Percentiles rank a stretch among this genome's conserved stretches.
phyloP scores from a whole-genome alignment of 2,329 filamentous ascomycete genomes.

The Diaporthe sp. region DNA sequence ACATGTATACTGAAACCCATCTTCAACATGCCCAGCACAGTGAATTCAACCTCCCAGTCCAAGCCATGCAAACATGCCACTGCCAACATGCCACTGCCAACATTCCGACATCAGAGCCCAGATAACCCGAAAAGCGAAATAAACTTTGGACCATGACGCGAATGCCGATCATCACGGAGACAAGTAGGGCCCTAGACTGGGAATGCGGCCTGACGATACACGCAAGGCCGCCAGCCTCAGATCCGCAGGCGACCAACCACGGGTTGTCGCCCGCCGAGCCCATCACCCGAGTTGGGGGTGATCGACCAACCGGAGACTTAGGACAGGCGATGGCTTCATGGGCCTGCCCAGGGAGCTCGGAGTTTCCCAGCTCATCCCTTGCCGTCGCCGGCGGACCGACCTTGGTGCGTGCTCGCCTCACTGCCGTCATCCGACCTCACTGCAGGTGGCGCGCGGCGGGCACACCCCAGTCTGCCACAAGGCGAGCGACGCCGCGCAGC shows the following conservation, averaged over 20 bases:
- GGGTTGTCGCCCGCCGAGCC: background rate
- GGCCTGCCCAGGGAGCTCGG: slow-evolving; percentile 9
- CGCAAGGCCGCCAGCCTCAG: slow-evolving; percentile 9
- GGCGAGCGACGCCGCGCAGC: background rate
- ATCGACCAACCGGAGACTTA: slow-evolving; percentile 5
- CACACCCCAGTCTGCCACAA: slow-evolving; percentile 20
- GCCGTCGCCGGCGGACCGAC: background rate
- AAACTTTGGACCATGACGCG: slow-evolving; percentile 32
- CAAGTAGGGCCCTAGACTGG: slow-evolving; percentile 15
- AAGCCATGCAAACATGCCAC: background rate
- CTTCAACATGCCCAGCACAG: background rate
- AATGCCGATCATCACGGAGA: slow-evolving; percentile 15
- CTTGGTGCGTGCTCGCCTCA: slow-evolving; percentile 19
- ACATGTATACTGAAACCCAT: no score
- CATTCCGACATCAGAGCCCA: background rate
- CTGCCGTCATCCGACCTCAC: slow-evolving; percentile 29
- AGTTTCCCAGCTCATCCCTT: slow-evolving; percentile 8
- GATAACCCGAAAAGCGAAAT: slow-evolving; percentile 16
- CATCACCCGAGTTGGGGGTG: background rate
- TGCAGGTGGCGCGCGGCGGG: background rate
- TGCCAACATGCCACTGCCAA: background rate
- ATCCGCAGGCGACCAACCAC: slow-evolving; percentile 15
- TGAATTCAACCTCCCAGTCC: background rate
- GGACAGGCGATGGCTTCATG: background rate
- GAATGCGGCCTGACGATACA: slow-evolving; percentile 1